phyloP scores from a whole-genome alignment of 345 rosid genomes.

The Toxicodendron radicans region DNA sequence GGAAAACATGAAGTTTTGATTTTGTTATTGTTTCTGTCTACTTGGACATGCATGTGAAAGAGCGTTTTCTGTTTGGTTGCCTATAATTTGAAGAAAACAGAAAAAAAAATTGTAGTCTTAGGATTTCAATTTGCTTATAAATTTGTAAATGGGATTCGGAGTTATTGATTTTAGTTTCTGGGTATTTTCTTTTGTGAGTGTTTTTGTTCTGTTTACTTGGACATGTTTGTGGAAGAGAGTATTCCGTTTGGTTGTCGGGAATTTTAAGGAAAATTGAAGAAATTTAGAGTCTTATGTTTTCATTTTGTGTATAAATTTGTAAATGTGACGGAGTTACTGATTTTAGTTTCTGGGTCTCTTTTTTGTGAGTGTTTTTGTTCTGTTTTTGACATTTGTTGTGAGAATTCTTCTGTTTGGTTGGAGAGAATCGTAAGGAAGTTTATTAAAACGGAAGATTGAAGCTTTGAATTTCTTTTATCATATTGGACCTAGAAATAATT shows the following conservation, averaged over 20 bases:
- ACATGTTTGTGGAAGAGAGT: not conserved
- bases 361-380: not conserved
- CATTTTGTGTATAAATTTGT: too few species aligned
- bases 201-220: not conserved
- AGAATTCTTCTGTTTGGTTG: conserved; percentile 4
- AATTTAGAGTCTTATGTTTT: not conserved
- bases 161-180: not conserved
- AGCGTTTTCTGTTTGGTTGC: not conserved
- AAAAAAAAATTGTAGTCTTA: not conserved
- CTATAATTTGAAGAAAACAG: too few species aligned
- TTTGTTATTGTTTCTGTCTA: not conserved
- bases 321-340: not conserved
- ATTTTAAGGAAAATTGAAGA: too few species aligned
- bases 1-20: not conserved
- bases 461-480: not conserved
- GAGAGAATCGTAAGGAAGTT: not conserved
- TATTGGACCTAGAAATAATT: not conserved
- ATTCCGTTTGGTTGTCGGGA: too few species aligned
- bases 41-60: not conserved
- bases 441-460: not conserved
- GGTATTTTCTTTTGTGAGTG: not conserved
- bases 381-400: not conserved
- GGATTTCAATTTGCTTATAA: too few species aligned
- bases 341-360: not conserved
- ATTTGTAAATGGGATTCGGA: not conserved